Percentiles rank a stretch among this genome's conserved stretches.
phyloP scores from a whole-genome alignment of 2,329 filamentous ascomycete species.

The Phaeosphaeriaceae sp. region DNA sequence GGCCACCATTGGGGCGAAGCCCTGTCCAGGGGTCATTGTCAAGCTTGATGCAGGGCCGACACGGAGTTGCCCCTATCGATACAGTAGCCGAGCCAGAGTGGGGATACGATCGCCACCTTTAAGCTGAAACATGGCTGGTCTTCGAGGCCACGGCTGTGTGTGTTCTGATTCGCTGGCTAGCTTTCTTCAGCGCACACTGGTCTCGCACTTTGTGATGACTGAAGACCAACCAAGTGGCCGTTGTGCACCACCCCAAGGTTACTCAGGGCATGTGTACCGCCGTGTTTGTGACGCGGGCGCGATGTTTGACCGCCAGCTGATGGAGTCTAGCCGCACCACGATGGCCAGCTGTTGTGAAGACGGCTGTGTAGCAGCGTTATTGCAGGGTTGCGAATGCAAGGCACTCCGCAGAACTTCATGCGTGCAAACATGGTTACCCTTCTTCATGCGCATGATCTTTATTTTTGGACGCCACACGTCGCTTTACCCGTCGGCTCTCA shows the following conservation, averaged over 20 bases:
- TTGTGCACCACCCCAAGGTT: constrained; percentile 8
- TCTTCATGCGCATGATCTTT: constrained; percentile 23
- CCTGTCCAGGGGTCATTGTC: constrained; percentile 26
- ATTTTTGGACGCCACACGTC: constrained; percentile 21
- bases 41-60: constrained; percentile 25
- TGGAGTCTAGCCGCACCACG: background rate
- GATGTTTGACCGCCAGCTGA: constrained; percentile 8
- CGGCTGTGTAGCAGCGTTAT: constrained; percentile 21
- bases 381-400: constrained; percentile 11
- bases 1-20: constrained; percentile 21
- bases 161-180: constrained; percentile 21
- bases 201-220: constrained; percentile 13
- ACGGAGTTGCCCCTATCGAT: constrained; percentile 33
- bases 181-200: constrained; percentile 22
- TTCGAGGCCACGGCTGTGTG: constrained; percentile 11
- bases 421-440: constrained; percentile 17
- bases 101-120: constrained; percentile 25
- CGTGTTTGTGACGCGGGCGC: constrained; percentile 22
- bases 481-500: constrained; percentile 13
- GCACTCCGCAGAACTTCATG: constrained; percentile 22
- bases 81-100: constrained; percentile 16
- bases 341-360: constrained; percentile 1
- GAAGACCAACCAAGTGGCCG: constrained; percentile 23
- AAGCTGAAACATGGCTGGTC: constrained; percentile 29
- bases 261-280: constrained; percentile 26